These are phyloP conservation scores for Pestalotiopsis sp. DNA, from an alignment of 2,329 filamentous ascomycete species.

Conservation along the genomic window DNA sequence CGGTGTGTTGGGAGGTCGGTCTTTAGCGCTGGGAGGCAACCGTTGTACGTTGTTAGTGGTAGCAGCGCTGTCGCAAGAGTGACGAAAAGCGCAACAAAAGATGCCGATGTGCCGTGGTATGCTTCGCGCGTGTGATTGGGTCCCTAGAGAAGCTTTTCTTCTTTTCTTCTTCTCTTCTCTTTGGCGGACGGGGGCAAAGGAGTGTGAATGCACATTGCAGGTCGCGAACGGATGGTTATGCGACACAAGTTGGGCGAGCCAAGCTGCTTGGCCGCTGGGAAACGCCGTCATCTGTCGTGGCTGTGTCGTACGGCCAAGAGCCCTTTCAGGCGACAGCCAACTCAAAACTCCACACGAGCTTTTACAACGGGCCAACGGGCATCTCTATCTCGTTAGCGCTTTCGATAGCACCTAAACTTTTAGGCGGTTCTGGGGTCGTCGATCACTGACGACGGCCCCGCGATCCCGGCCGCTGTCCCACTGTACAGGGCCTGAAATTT, in stretches of 20 bases:
- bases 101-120: background rate
- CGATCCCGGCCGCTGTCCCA: background rate
- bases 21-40: too few relatives aligned
- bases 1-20: too few relatives aligned
- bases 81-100: too few relatives aligned
- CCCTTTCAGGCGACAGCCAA: background rate
- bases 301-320: constrained; percentile 15
- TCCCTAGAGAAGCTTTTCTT: background rate
- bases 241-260: background rate
- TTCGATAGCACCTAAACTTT: background rate
- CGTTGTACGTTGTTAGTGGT: too few relatives aligned
- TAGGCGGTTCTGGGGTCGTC: background rate
- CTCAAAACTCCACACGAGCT: background rate
- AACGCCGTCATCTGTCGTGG: constrained; percentile 11
- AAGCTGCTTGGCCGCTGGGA: background rate
- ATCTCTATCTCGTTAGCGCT: background rate
- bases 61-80: too few relatives aligned
- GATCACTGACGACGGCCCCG: background rate
- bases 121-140: background rate
- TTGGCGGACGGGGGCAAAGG: background rate
- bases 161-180: background rate
- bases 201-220: background rate
- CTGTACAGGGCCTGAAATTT: background rate
- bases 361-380: background rate
- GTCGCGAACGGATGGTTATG: background rate